These are phyloP conservation scores for Lactifluus subvellereus DNA, from an alignment of 768 basidiomycete genomes.

Conservation along the genomic window DNA sequence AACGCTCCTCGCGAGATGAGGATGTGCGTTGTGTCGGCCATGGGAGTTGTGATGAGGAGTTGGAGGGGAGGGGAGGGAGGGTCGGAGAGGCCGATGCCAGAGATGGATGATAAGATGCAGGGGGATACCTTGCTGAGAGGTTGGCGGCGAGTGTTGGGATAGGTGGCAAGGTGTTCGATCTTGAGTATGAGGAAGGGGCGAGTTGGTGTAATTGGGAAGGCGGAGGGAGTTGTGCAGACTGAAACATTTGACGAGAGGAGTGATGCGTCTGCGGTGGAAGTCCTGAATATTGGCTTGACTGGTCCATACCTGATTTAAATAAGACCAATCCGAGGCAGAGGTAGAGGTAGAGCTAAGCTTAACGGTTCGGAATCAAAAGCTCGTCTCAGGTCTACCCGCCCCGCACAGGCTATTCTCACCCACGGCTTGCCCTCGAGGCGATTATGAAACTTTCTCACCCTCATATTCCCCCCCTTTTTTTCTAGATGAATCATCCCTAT, in stretches of 20 bases:
- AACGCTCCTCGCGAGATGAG: constrained; percentile 33
- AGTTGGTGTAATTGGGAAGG: constrained; percentile 39
- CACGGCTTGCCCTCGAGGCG: constrained; percentile 11
- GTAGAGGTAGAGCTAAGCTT: background rate
- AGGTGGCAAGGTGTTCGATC: constrained; percentile 41
- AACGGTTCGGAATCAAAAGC: constrained; percentile 9
- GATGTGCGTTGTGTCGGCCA: constrained; percentile 33
- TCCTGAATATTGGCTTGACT: constrained; percentile 25
- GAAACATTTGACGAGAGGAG: constrained; percentile 35
- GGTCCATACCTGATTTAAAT: constrained; percentile 28
- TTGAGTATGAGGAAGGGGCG: constrained; percentile 32
- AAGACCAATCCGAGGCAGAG: constrained; percentile 15
- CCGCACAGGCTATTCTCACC: background rate
- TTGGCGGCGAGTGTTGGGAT: constrained; percentile 29
- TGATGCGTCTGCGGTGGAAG: constrained; percentile 25
- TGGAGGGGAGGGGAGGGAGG: constrained; percentile 29
- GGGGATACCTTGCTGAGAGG: constrained; percentile 31
- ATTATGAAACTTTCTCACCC: constrained; percentile 16
- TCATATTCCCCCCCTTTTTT: background rate
- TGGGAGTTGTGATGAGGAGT: constrained; percentile 29
- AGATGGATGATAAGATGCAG: constrained; percentile 34
- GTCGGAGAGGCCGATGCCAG: constrained; percentile 30
- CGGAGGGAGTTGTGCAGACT: constrained; percentile 40
- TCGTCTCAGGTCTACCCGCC: background rate
- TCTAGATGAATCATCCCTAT: background rate